phyloP scores from a whole-genome alignment of 164 flowering plant genomes.

The Buxus sempervirens region DNA sequence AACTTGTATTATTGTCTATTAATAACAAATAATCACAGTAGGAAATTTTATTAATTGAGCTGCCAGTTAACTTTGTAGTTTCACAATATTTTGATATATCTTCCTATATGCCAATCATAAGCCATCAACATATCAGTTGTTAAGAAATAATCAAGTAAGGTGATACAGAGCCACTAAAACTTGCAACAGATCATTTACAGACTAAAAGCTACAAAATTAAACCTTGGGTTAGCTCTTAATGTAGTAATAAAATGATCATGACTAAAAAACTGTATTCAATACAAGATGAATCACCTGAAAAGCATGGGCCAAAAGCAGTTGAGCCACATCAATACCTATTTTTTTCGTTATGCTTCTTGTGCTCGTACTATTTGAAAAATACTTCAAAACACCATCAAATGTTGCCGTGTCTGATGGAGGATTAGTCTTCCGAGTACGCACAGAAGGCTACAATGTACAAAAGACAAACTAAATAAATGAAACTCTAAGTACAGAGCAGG shows the following conservation, averaged over 20 bases:
- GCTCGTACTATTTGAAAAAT: slow-evolving; percentile 43
- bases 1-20: too few species aligned
- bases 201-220: background rate
- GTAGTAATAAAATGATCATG: background rate
- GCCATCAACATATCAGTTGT: too few species aligned
- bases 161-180: background rate
- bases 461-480: background rate
- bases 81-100: background rate
- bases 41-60: background rate
- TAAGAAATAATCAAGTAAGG: too few species aligned
- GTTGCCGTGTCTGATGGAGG: slow-evolving; percentile 43
- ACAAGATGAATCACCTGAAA: slow-evolving; percentile 55
- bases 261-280: background rate
- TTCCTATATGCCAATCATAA: background rate
- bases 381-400: slow-evolving; percentile 49
- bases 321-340: slow-evolving; percentile 46
- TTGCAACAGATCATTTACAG: background rate
- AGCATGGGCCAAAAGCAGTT: slow-evolving; percentile 71
- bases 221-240: background rate
- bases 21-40: too few species aligned
- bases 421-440: slow-evolving; percentile 71
- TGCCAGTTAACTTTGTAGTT: background rate
- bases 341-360: slow-evolving; percentile 50
- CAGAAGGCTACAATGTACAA: slow-evolving; percentile 49
- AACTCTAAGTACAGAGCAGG: background rate